Conservation (phyloP, 2,329 filamentous ascomycete genomes). For the Amauroascus niger region DNA sequence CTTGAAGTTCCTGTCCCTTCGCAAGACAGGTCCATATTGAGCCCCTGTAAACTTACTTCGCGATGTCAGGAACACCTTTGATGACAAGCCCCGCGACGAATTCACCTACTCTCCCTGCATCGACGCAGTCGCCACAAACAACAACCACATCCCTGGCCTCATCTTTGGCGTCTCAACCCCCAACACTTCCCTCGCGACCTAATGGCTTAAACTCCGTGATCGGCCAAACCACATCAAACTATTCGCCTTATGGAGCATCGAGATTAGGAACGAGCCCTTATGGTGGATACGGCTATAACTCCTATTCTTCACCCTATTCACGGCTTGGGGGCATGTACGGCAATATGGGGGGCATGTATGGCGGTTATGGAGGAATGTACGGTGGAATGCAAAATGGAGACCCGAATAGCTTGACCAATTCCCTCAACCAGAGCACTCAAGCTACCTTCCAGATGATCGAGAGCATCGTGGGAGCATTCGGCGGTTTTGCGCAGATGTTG, state of each 20-base stretch:
- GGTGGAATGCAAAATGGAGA: constrained; percentile 43
- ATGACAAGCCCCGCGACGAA: neutral
- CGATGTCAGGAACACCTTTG: neutral
- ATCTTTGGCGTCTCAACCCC: constrained; percentile 43
- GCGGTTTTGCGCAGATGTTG: constrained; percentile 96
- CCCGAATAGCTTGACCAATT: constrained; percentile 86
- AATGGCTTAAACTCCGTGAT: constrained; percentile 67
- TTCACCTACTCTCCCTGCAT: neutral
- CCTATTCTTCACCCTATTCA: constrained; percentile 48
- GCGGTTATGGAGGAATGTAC: constrained; percentile 35
- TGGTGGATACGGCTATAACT: constrained; percentile 42
- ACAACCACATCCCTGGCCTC: constrained; percentile 24
- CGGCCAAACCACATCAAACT: constrained; percentile 78
- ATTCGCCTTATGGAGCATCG: constrained; percentile 55
- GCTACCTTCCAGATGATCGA: constrained; percentile 98
- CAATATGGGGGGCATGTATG: constrained; percentile 37
- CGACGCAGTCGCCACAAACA: neutral
- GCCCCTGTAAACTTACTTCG: neutral
- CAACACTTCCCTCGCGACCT: constrained; percentile 71
- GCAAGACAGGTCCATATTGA: neutral
- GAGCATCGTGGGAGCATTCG: constrained; percentile 91
- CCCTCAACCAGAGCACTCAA: constrained; percentile 88
- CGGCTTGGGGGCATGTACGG: constrained; percentile 41
- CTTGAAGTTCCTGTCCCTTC: too few species aligned
- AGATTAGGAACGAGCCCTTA: constrained; percentile 47